A percentile compares a stretch with the other conserved stretches of the same genome.
Conservation (phyloP, 768 basidiomycete species). For the Crassisporium funariophilum region DNA sequence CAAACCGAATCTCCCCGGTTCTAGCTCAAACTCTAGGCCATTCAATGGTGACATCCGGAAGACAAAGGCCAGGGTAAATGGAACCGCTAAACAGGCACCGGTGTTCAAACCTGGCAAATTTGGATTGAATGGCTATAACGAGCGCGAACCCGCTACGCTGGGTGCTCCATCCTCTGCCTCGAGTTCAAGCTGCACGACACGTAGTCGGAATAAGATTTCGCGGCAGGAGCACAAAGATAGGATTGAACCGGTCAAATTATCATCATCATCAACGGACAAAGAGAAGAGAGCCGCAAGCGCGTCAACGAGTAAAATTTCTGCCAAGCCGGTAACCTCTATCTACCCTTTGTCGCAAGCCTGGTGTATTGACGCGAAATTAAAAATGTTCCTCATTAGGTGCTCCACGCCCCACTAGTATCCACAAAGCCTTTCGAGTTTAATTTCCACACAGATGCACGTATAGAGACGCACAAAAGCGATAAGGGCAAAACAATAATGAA, state of each 20-base stretch:
- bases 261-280: slow-evolving; percentile 5
- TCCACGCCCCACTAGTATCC: slow-evolving; percentile 27
- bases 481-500: slow-evolving; percentile 23
- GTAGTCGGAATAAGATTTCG: slow-evolving; percentile 3
- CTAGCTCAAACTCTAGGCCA: slow-evolving; percentile 7
- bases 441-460: slow-evolving; percentile 51
- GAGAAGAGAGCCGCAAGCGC: slow-evolving; percentile 8
- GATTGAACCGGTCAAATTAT: slow-evolving; percentile 11
- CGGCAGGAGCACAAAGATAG: slow-evolving; percentile 8
- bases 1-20: slow-evolving; percentile 4
- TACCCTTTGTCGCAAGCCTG: background rate
- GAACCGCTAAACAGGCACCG: slow-evolving; percentile 9
- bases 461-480: slow-evolving; percentile 47
- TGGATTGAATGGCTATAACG: slow-evolving; percentile 11
- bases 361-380: background rate
- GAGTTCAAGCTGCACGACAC: slow-evolving; percentile 7
- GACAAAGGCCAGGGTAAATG: slow-evolving; percentile 8
- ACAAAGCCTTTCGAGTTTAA: slow-evolving; percentile 55
- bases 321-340: slow-evolving; percentile 14
- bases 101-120: slow-evolving; percentile 14
- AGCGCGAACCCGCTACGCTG: slow-evolving; percentile 7
- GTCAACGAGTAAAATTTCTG: slow-evolving; percentile 2
- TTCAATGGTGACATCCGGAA: slow-evolving; percentile 10
- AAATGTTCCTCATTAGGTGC: background rate
- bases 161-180: slow-evolving; percentile 2